These are phyloP conservation scores for Skeletonema grethae DNA, from an alignment of 108 stramenopile genomes.

Conservation along the genomic window DNA sequence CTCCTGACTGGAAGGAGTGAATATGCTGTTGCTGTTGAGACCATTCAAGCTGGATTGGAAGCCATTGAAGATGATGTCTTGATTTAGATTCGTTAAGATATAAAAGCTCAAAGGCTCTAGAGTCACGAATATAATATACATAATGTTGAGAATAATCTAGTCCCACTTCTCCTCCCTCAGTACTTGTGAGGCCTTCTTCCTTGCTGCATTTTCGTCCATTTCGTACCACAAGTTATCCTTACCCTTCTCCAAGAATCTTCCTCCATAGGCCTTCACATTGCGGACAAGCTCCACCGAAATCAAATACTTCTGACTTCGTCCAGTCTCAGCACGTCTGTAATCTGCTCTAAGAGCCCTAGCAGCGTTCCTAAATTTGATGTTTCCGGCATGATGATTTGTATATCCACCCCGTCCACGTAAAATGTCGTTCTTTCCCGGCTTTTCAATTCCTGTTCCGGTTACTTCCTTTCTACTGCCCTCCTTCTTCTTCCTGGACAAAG, in stretches of 20 bases:
- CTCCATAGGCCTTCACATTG: constrained; percentile 42
- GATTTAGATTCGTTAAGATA: neutral
- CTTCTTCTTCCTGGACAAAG: constrained; percentile 2
- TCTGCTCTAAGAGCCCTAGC: constrained; percentile 20
- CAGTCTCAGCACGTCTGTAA: constrained; percentile 17
- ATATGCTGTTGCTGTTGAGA: neutral
- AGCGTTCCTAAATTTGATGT: constrained; percentile 35
- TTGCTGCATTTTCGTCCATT: constrained; percentile 23
- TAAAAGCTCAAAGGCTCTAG: too few relatives aligned
- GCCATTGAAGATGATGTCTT: neutral
- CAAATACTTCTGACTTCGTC: constrained; percentile 23
- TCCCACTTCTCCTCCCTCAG: constrained; percentile 48
- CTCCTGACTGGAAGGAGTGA: neutral
- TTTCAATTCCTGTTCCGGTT: neutral
- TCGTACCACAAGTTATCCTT: constrained; percentile 34
- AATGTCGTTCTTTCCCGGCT: constrained; percentile 44
- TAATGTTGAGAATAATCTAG: neutral
- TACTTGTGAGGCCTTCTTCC: constrained; percentile 47
- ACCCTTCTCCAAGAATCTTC: constrained; percentile 41
- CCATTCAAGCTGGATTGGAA: neutral
- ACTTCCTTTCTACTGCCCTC: neutral
- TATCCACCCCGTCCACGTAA: constrained; percentile 38
- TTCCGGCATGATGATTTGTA: constrained; percentile 37
- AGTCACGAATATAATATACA: neutral
- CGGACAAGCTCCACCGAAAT: constrained; percentile 21